Conservation (phyloP, 306 rosid species). For the Abrus precatorius region DNA sequence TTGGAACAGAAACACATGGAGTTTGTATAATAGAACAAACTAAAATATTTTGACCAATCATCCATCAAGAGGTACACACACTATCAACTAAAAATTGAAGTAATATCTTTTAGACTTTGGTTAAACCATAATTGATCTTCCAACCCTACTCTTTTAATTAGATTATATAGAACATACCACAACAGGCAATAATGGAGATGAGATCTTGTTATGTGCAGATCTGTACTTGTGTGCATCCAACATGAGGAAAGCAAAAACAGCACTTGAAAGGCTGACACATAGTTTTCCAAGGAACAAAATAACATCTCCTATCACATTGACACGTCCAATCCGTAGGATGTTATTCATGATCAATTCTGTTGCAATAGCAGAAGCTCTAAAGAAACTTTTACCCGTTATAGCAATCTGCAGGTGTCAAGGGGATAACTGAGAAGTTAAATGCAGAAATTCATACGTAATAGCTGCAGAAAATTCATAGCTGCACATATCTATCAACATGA, state of each 20-base stretch:
- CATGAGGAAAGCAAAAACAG: conserved; percentile 91
- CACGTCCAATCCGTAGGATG: conserved; percentile 88
- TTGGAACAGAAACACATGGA: conserved; percentile 12
- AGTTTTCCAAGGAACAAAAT: conserved; percentile 93
- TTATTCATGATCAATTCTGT: conserved; percentile 86
- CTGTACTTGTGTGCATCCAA: conserved; percentile 83
- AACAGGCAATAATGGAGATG: conserved; percentile 94
- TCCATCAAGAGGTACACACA: conserved; percentile 4
- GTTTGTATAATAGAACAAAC: background rate
- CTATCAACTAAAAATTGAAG: conserved; percentile 22
- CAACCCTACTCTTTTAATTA: conserved; percentile 2
- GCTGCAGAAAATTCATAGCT: background rate
- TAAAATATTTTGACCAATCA: conserved; percentile 22
- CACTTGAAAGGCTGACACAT: conserved; percentile 91
- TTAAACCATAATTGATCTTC: conserved; percentile 33
- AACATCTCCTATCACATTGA: conserved; percentile 95
- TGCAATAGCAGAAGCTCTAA: conserved; percentile 80
- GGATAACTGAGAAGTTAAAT: conserved; percentile 24
- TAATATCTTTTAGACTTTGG: conserved; percentile 21
- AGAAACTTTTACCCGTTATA: conserved; percentile 92
- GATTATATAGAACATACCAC: conserved; percentile 69
- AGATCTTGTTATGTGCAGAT: conserved; percentile 85
- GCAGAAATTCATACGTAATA: conserved; percentile 7
- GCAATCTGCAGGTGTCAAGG: conserved; percentile 75
- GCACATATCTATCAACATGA: conserved; percentile 30